Conservation (phyloP, 108 stramenopile genomes). For the Nitzschia palea region DNA sequence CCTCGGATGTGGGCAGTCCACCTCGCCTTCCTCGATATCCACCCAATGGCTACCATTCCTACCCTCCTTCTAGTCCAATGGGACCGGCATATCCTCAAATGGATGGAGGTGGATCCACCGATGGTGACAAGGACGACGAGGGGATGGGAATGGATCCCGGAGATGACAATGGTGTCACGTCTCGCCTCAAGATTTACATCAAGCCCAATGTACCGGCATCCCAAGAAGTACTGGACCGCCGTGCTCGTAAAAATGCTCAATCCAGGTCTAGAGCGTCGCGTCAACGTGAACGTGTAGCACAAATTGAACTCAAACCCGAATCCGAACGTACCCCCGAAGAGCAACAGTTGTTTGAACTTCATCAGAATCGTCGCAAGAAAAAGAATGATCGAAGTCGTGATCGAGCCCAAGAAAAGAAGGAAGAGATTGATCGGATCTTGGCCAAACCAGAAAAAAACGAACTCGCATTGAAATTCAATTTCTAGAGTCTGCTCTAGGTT, state of each 20-base stretch:
- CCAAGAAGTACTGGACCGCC: conserved; percentile 25
- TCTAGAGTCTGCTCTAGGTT: conserved; percentile 32
- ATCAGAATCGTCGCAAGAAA: conserved; percentile 43
- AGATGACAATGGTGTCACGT: not conserved
- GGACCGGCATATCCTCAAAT: not conserved
- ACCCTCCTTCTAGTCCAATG: conserved; percentile 19
- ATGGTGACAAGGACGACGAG: not conserved
- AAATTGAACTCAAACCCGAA: conserved; percentile 32
- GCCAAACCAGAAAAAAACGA: conserved; percentile 44
- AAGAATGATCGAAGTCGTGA: conserved; percentile 60
- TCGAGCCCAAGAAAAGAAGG: conserved; percentile 59
- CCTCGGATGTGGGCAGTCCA: not conserved
- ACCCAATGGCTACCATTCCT: not conserved
- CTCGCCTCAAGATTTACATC: conserved; percentile 32
- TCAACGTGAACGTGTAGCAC: conserved; percentile 36
- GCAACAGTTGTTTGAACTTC: conserved; percentile 29
- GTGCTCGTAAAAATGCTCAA: conserved; percentile 58
- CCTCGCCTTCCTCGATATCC: not conserved
- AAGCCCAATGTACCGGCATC: conserved; percentile 23
- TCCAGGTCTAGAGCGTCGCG: conserved; percentile 45
- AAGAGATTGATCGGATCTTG: conserved; percentile 48
- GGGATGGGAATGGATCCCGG: too few species aligned
- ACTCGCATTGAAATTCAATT: conserved; percentile 49
- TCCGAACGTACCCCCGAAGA: conserved; percentile 48
- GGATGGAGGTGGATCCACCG: not conserved